Evolutionary conservation across 1,284 basidiomycete genomes (phyloP).

Genomic region (Volvariella surrecta): DNA sequence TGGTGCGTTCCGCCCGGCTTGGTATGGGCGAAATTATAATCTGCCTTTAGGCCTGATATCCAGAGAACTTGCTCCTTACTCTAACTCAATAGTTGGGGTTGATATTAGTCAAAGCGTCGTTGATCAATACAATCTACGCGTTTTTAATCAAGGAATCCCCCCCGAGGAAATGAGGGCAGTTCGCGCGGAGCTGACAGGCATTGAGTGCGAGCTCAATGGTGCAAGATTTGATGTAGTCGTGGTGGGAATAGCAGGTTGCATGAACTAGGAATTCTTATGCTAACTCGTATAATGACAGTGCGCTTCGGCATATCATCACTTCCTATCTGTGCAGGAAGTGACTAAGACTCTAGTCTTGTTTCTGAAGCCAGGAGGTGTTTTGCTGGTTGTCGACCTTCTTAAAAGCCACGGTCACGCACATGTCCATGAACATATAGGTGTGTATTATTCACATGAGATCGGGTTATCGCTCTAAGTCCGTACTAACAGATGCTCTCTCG

Average conservation of each 20-base stretch:
- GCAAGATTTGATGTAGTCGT: slow-evolving; percentile 55
- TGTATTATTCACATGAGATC: neutral
- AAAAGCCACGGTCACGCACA: slow-evolving; percentile 14
- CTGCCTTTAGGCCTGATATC: slow-evolving; percentile 44
- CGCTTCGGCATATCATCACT: slow-evolving; percentile 58
- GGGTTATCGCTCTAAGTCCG: neutral
- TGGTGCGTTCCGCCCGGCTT: slow-evolving; percentile 26
- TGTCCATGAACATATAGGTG: slow-evolving; percentile 1
- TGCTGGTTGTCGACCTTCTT: slow-evolving; percentile 51
- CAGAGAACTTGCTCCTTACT: slow-evolving; percentile 40
- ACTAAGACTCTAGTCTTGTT: slow-evolving; percentile 45
- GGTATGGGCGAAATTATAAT: neutral
- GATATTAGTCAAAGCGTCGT: slow-evolving; percentile 63
- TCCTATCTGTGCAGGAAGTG: slow-evolving; percentile 37
- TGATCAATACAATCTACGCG: slow-evolving; percentile 48
- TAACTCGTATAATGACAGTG: slow-evolving; percentile 31
- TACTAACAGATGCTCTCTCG: neutral
- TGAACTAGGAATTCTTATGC: neutral
- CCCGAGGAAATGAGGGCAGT: slow-evolving; percentile 50
- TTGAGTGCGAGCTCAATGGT: slow-evolving; percentile 38
- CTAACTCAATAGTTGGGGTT: slow-evolving; percentile 53
- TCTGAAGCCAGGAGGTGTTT: slow-evolving; percentile 51
- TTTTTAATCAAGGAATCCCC: slow-evolving; percentile 45
- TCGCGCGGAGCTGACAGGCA: slow-evolving; percentile 37
- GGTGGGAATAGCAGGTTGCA: slow-evolving; percentile 19